Conservation (phyloP, 2,329 filamentous ascomycete species). For the Cladophialophora bantiana region DNA sequence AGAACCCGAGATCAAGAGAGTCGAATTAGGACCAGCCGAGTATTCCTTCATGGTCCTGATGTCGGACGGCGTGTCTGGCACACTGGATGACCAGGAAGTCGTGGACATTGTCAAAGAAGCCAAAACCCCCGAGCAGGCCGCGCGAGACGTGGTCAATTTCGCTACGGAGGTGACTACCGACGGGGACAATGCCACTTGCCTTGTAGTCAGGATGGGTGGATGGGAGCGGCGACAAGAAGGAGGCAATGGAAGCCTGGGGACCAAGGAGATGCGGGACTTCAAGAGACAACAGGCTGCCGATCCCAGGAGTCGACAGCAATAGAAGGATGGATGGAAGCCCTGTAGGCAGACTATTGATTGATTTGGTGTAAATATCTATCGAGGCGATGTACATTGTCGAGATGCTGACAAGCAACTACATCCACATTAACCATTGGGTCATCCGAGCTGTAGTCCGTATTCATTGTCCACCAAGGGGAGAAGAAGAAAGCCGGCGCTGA, state of each 20-base stretch:
- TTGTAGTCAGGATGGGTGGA: conserved; percentile 68
- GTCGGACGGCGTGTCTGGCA: conserved; percentile 86
- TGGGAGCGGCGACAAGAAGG: conserved; percentile 75
- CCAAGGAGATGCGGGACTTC: conserved; percentile 88
- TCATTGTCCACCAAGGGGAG: not conserved
- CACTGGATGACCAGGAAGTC: conserved; percentile 89
- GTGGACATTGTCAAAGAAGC: conserved; percentile 93
- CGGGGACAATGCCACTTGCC: conserved; percentile 69
- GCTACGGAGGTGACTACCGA: conserved; percentile 80
- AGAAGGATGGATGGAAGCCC: conserved; percentile 4
- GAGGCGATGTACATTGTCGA: not conserved
- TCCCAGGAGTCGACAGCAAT: conserved; percentile 71
- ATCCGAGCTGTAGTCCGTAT: not conserved
- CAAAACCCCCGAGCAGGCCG: conserved; percentile 84
- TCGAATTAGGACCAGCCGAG: conserved; percentile 81
- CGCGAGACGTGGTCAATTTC: conserved; percentile 79
- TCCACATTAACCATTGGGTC: not conserved
- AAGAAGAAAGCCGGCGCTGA: not conserved
- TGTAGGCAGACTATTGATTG: conserved; percentile 1
- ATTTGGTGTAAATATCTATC: not conserved
- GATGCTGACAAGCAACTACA: conserved; percentile 2
- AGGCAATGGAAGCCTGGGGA: conserved; percentile 85
- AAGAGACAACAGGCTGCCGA: conserved; percentile 80
- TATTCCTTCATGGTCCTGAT: conserved; percentile 89
- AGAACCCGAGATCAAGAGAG: conserved; percentile 83